phyloP scores from a whole-genome alignment of 805 yeast genomes.

The Komagataella pastoris region DNA sequence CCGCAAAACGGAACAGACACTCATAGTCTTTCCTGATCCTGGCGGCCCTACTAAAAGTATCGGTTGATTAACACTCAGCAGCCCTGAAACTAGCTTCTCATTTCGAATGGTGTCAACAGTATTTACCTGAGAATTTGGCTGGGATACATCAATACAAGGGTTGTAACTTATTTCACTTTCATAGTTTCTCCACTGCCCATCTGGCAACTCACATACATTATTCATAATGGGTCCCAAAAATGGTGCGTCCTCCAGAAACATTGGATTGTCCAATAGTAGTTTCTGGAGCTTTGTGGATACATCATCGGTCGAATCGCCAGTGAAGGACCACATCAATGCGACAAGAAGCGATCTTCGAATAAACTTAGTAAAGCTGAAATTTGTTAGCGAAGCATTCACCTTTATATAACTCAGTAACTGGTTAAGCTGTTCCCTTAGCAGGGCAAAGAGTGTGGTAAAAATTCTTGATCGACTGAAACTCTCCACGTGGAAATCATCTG shows the following conservation, averaged over 20 bases:
- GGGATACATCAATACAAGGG: constrained; percentile 27
- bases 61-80: constrained; percentile 43
- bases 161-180: neutral
- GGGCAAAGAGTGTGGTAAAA: constrained; percentile 23
- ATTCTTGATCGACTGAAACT: constrained; percentile 23
- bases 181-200: neutral
- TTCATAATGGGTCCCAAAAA: neutral
- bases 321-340: neutral
- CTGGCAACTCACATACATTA: neutral
- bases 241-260: neutral
- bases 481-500: constrained; percentile 36
- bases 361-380: neutral
- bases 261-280: neutral
- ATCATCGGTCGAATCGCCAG: neutral
- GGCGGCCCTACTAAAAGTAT: constrained; percentile 89
- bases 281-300: neutral
- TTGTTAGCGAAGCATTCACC: constrained; percentile 10
- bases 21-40: constrained; percentile 95
- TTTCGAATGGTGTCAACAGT: constrained; percentile 68
- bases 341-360: neutral
- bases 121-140: constrained; percentile 58
- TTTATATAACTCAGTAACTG: constrained; percentile 9
- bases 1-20: constrained; percentile 55
- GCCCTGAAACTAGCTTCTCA: constrained; percentile 42
- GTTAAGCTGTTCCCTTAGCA: constrained; percentile 23